These are phyloP conservation scores for Amylocystis lapponica DNA, from an alignment of 768 basidiomycete species.

Conservation along the genomic window DNA sequence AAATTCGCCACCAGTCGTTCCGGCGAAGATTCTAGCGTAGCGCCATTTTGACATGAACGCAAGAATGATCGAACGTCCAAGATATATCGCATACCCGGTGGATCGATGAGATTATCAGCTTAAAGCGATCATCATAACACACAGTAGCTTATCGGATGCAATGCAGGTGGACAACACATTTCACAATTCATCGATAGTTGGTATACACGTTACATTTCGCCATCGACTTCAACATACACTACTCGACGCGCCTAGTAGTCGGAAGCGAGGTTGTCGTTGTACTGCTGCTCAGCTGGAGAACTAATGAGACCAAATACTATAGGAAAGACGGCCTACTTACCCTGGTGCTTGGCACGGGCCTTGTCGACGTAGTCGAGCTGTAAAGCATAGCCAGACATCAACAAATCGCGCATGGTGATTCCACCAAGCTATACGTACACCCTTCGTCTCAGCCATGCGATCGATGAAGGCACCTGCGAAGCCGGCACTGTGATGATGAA, in stretches of 20 bases:
- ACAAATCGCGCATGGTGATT: neutral
- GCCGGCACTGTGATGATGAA: constrained; percentile 46
- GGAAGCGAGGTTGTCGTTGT: neutral
- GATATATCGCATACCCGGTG: too few species aligned
- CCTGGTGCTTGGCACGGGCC: constrained; percentile 34
- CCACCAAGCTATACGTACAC: constrained; percentile 30
- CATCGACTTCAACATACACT: neutral
- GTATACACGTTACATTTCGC: neutral
- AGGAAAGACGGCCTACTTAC: too few species aligned
- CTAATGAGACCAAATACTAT: constrained; percentile 1
- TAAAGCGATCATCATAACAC: too few species aligned
- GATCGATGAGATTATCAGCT: too few species aligned
- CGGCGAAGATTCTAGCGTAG: too few species aligned
- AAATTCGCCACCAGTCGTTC: too few species aligned
- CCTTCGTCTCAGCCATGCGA: constrained; percentile 52
- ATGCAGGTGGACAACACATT: neutral
- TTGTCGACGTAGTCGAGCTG: constrained; percentile 42
- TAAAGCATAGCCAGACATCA: neutral
- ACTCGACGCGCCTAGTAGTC: neutral
- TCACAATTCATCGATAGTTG: constrained; percentile 5
- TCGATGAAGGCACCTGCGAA: constrained; percentile 49
- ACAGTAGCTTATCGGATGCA: too few species aligned
- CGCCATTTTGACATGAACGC: too few species aligned
- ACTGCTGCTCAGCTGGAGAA: neutral
- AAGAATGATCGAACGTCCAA: too few species aligned